Evolutionary conservation across 805 yeast genomes (phyloP).

Genomic region (Spathaspora passalidarum): DNA sequence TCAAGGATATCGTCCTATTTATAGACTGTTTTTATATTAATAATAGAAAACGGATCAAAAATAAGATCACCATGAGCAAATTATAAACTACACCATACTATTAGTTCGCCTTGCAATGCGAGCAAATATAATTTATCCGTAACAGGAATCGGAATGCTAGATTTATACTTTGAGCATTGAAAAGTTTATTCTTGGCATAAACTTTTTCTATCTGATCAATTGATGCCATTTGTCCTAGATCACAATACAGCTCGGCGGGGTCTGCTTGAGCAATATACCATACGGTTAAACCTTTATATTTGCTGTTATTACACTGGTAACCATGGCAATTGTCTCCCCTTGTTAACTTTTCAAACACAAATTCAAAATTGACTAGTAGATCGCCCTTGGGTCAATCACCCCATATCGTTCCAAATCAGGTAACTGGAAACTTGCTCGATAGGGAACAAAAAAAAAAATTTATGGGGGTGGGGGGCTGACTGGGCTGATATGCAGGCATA

Average conservation of each 20-base stretch:
- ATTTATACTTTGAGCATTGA: not conserved
- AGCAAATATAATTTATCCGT: not conserved
- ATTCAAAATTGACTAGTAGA: not conserved
- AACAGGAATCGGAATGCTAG: not conserved
- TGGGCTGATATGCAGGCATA: no score
- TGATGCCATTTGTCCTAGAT: no score
- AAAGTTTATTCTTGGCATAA: not conserved
- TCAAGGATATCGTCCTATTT: not conserved
- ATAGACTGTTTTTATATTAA: not conserved
- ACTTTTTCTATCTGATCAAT: not conserved
- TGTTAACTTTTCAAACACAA: no score
- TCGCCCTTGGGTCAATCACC: not conserved
- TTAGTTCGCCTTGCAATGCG: not conserved
- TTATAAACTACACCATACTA: not conserved
- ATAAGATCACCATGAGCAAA: not conserved
- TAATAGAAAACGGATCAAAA: not conserved
- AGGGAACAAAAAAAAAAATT: no score
- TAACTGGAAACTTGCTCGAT: not conserved
- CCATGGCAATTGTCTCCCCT: no score
- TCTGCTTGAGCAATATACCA: no score
- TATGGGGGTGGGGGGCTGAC: no score
- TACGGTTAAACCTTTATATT: no score
- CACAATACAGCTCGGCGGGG: no score
- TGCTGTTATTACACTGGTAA: no score
- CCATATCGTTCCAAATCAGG: not conserved